phyloP scores from a whole-genome alignment of 2,329 filamentous ascomycete species.

The Rugonectria rugulosa region DNA sequence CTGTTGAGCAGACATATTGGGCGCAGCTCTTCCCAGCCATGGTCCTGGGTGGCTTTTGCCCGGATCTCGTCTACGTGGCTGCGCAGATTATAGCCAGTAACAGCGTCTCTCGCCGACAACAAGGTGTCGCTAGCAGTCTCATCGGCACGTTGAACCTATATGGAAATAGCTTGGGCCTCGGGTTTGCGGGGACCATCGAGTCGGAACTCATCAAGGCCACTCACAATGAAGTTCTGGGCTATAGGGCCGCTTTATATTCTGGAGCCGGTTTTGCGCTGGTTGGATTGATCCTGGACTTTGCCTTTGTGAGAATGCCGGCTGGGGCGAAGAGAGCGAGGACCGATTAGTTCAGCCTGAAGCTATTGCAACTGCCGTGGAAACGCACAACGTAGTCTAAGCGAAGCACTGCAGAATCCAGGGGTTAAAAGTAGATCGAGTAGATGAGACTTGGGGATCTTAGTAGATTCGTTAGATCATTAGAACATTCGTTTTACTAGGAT shows the following conservation, averaged over 20 bases:
- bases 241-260: neutral
- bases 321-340: neutral
- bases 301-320: neutral
- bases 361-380: neutral
- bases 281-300: neutral
- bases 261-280: neutral
- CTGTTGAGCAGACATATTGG: conserved; percentile 50
- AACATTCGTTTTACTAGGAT: too few relatives aligned
- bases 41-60: conserved; percentile 44
- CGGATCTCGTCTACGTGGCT: conserved; percentile 57
- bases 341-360: neutral
- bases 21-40: conserved; percentile 49
- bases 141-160: conserved; percentile 49
- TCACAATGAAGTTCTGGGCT: neutral
- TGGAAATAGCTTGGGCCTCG: conserved; percentile 38
- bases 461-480: too few relatives aligned
- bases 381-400: too few relatives aligned
- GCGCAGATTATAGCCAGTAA: conserved; percentile 62
- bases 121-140: conserved; percentile 57
- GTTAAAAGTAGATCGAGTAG: too few relatives aligned
- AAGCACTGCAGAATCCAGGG: too few relatives aligned
- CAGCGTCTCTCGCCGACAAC: conserved; percentile 53
- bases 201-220: neutral
- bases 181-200: conserved; percentile 44
- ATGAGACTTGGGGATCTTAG: too few relatives aligned